Percentiles rank a stretch among this genome's conserved stretches.
phyloP scores from a whole-genome alignment of 2,329 filamentous ascomycete genomes.

The Dissoconium aciculare region DNA sequence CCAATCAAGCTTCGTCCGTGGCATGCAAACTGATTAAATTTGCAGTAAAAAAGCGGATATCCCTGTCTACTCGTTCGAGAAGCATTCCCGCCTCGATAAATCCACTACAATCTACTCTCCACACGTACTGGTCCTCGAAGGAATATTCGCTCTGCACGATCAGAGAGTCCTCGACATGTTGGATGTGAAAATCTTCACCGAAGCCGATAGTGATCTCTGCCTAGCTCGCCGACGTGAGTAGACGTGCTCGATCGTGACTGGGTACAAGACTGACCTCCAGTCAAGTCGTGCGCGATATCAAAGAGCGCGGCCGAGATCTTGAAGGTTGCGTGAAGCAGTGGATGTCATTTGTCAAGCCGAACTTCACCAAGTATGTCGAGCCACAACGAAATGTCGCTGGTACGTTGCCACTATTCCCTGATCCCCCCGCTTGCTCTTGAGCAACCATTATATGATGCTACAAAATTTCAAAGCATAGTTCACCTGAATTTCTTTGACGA shows the following conservation, averaged over 20 bases:
- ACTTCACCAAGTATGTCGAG: slow-evolving; percentile 85
- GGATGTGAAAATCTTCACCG: slow-evolving; percentile 95
- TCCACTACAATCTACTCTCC: slow-evolving; percentile 91
- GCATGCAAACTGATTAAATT: slow-evolving; percentile 3
- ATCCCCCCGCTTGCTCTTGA: not conserved
- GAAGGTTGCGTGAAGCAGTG: slow-evolving; percentile 97
- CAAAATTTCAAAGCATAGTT: slow-evolving; percentile 26
- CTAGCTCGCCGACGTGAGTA: slow-evolving; percentile 67
- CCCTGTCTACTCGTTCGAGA: slow-evolving; percentile 85
- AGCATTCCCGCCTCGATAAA: slow-evolving; percentile 64
- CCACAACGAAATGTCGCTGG: slow-evolving; percentile 77
- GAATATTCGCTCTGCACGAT: slow-evolving; percentile 90
- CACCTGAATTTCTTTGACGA: slow-evolving; percentile 26
- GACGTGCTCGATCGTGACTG: slow-evolving; percentile 44
- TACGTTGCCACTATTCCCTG: slow-evolving; percentile 26
- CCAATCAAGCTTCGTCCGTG: not conserved
- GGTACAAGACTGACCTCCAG: slow-evolving; percentile 34
- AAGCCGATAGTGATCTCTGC: slow-evolving; percentile 89
- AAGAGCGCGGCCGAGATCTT: slow-evolving; percentile 76
- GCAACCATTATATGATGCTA: slow-evolving; percentile 23
- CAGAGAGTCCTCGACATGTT: slow-evolving; percentile 68
- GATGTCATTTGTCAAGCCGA: slow-evolving; percentile 92
- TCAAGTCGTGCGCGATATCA: slow-evolving; percentile 69
- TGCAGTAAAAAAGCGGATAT: slow-evolving; percentile 72
- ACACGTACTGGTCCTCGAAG: slow-evolving; percentile 87